Base-by-base conservation (phyloP, 2,329 filamentous ascomycete species). In the Sclerotinia sclerotiorum region DNA sequence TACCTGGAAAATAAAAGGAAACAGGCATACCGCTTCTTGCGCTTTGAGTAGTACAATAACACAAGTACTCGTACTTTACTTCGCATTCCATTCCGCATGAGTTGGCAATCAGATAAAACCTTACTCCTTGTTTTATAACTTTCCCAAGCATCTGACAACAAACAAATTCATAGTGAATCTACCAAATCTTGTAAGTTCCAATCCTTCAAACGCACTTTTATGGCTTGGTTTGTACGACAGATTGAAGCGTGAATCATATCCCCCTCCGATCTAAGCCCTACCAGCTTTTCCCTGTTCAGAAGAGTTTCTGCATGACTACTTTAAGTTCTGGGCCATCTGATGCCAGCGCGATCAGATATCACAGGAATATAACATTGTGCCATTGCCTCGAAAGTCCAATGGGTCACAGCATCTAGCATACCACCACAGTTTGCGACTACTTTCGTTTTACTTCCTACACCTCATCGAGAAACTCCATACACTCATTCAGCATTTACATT, bases 301-400 rank as follows among this genome's bases (percentile, higher is more conserved):
- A 49, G 24, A 11, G 10, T 56, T 68, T 35, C 42, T 68, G 66
- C 66, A 68, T 68, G 58, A 66, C 62, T 69, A n/a, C 62, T 48
- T 48, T 42, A 13, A 49, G 54, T 60, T n/a, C 48, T 66, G 64
- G 67, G 46, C 66, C 54, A 66, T 69, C 67, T 66, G 67, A 51
- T 66, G 67, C 63, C 62, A 69, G 52, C 21, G 62, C 44, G 24
- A 32, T 32, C 61, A 49, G 32, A 42, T 44, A 60, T 39, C 46
- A 60, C 48, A 44, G 46, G 62, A 55, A 48, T 67, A 52, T 64
- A 56, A 57, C 49, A 68, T 57, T 51, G 62, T 56, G 54, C 55
- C 55, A 66, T 66, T 68, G 62, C 54, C 54, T 66, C 42, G 54
- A 1, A 21, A 17, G 21, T 58, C 54, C 52, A 44, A 42, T 15